Evolutionary conservation across 805 yeast genomes (phyloP).

Genomic region (Ogataea glucozyma): DNA sequence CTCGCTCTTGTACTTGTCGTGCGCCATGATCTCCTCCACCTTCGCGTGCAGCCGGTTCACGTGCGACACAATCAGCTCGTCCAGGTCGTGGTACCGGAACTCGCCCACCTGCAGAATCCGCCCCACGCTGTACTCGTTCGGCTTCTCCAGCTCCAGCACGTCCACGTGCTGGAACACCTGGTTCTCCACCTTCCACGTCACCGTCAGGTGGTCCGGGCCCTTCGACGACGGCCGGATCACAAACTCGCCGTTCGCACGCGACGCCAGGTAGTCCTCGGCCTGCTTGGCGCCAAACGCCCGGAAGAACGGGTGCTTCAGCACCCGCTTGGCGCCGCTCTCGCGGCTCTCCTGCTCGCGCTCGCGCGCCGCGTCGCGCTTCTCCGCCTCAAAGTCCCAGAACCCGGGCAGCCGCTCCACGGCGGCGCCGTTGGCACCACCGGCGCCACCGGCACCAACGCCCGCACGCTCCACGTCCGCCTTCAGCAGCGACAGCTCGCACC

Average conservation of each 20-base stretch:
- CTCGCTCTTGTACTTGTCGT: slow-evolving; percentile 88
- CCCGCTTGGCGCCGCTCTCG: slow-evolving; percentile 68
- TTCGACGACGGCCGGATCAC: slow-evolving; percentile 93
- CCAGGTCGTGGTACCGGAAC: slow-evolving; percentile 78
- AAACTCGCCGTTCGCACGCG: slow-evolving; percentile 85
- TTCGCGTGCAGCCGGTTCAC: slow-evolving; percentile 80
- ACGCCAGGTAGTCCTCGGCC: slow-evolving; percentile 92
- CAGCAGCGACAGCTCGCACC: slow-evolving; percentile 70
- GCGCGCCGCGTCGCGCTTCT: slow-evolving; percentile 58
- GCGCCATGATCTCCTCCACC: slow-evolving; percentile 78
- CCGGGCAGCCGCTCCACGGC: slow-evolving; percentile 54
- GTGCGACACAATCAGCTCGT: slow-evolving; percentile 87
- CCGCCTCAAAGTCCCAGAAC: slow-evolving; percentile 81
- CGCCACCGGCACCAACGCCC: slow-evolving; percentile 42
- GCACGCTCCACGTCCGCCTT: slow-evolving; percentile 64
- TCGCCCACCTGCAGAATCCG: slow-evolving; percentile 61
- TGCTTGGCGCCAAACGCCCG: slow-evolving; percentile 78
- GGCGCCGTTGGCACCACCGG: too few relatives aligned
- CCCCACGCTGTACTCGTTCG: slow-evolving; percentile 63
- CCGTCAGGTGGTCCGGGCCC: slow-evolving; percentile 84
- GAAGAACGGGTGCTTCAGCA: slow-evolving; percentile 89
- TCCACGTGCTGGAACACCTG: slow-evolving; percentile 89
- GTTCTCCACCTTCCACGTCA: slow-evolving; percentile 95
- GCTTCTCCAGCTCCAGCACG: slow-evolving; percentile 72
- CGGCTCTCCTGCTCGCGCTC: slow-evolving; percentile 65